A percentile compares a stretch with the other conserved stretches of the same genome.
These are phyloP conservation scores for Teratosphaeria epicoccoides DNA, from an alignment of 2,329 filamentous ascomycete genomes.

Conservation along the genomic window DNA sequence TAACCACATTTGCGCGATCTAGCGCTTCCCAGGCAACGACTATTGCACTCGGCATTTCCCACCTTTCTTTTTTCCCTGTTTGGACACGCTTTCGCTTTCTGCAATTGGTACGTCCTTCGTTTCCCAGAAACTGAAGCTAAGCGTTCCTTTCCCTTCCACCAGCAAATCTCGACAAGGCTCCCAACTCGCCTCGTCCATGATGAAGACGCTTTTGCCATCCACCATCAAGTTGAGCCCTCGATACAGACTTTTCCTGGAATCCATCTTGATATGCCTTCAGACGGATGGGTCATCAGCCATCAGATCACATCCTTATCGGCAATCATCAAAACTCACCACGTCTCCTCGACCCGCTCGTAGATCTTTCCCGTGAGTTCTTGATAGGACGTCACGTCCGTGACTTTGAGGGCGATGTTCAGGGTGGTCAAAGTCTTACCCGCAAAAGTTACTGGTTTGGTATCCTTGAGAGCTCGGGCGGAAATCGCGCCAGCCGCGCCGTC, in stretches of 20 bases:
- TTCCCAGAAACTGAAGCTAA: neutral
- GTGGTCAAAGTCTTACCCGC: neutral
- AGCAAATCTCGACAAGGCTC: neutral
- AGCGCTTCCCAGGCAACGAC: neutral
- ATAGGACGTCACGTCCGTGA: neutral
- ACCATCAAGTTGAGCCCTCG: neutral
- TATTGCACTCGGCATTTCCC: neutral
- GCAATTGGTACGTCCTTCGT: neutral
- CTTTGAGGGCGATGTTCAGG: neutral
- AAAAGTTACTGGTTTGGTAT: neutral
- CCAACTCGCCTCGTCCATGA: neutral
- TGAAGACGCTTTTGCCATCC: neutral
- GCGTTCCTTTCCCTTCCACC: neutral
- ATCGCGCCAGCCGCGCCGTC: neutral
- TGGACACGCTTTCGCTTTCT: too few relatives aligned
- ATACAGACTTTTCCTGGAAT: neutral
- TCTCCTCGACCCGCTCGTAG: neutral
- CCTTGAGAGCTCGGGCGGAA: neutral
- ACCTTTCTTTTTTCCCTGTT: neutral
- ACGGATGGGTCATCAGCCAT: too few relatives aligned
- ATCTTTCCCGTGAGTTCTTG: neutral
- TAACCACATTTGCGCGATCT: neutral
- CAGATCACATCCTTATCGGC: too few relatives aligned
- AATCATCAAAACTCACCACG: neutral
- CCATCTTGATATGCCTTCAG: too few relatives aligned